Conservation (phyloP, 1,284 basidiomycete species). For the Marasmius oreades region DNA sequence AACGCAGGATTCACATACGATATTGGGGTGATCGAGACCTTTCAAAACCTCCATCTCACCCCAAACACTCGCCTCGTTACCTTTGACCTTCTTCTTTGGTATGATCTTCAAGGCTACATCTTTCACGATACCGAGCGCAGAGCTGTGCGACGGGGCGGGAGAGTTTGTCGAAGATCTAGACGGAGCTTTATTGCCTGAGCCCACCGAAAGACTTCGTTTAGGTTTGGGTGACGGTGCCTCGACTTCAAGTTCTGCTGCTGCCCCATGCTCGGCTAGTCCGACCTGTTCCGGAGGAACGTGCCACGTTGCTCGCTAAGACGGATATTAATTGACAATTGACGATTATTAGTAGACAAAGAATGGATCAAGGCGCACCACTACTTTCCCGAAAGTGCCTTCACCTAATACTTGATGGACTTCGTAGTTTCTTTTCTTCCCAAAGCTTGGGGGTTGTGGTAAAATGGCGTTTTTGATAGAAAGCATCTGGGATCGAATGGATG, state of each 20-base stretch:
- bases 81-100: constrained; percentile 88
- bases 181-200: constrained; percentile 15
- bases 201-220: constrained; percentile 15
- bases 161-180: constrained; percentile 15
- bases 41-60: constrained; percentile 88
- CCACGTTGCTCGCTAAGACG: constrained; percentile 64
- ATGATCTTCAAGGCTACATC: constrained; percentile 89
- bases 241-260: constrained; percentile 32
- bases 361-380: constrained; percentile 55
- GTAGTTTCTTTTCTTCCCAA: constrained; percentile 80
- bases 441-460: constrained; percentile 79
- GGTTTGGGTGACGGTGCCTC: not conserved
- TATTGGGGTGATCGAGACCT: constrained; percentile 84
- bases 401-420: constrained; percentile 74
- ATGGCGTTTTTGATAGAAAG: constrained; percentile 43
- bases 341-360: not conserved
- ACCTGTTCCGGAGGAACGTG: constrained; percentile 60
- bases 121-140: constrained; percentile 35
- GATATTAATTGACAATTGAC: not conserved
- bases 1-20: constrained; percentile 49
- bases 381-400: constrained; percentile 83
- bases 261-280: constrained; percentile 54
- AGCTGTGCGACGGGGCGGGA: constrained; percentile 22
- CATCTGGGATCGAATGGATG: not conserved
- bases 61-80: constrained; percentile 82